Conservation (phyloP, 768 basidiomycete genomes). For the Tylopilus balloui region DNA sequence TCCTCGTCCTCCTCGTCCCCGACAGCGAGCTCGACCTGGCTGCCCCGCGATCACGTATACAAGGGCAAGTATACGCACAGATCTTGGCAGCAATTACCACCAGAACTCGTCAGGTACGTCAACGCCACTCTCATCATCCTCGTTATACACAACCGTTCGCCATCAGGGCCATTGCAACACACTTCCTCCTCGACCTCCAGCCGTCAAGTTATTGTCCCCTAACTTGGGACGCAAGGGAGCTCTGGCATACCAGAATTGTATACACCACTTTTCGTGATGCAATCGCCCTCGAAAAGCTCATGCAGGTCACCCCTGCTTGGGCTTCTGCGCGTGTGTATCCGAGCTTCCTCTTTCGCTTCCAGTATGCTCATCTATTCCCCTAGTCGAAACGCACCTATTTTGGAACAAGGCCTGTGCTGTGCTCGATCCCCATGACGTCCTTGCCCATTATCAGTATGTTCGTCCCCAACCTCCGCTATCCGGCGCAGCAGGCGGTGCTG, state of each 20-base stretch:
- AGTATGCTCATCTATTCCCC: constrained; percentile 6
- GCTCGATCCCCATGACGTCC: constrained; percentile 58
- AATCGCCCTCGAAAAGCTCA: constrained; percentile 54
- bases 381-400: constrained; percentile 67
- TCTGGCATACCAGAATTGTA: constrained; percentile 60
- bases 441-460: constrained; percentile 46
- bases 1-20: constrained; percentile 15
- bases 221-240: constrained; percentile 45
- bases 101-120: constrained; percentile 56
- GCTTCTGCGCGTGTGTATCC: constrained; percentile 49
- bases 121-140: constrained; percentile 28
- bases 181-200: constrained; percentile 50
- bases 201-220: constrained; percentile 43
- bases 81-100: constrained; percentile 60
- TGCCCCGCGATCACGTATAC: constrained; percentile 34
- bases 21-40: constrained; percentile 4
- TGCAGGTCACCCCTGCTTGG: constrained; percentile 62
- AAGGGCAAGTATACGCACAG: constrained; percentile 56
- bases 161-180: constrained; percentile 36
- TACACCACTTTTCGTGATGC: constrained; percentile 62
- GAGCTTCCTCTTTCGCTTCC: not conserved
- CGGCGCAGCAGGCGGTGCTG: constrained; percentile 30
- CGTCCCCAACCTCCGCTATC: constrained; percentile 34
- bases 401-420: constrained; percentile 62
- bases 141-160: not conserved